phyloP scores from a whole-genome alignment of 805 yeast species.

The Candida manassasensis region DNA sequence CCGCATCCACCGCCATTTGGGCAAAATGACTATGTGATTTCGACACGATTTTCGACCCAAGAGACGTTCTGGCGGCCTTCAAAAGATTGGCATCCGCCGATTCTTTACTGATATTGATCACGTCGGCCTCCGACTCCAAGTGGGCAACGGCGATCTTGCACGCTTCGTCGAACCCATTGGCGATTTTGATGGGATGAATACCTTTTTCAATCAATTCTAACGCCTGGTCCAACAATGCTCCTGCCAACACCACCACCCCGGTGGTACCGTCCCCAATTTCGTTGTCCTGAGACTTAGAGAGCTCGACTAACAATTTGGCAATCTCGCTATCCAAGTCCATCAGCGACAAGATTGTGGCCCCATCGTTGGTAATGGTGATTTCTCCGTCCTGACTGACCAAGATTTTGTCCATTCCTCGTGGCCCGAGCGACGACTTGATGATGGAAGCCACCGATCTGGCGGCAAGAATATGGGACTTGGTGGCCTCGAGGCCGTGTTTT shows the following conservation, averaged over 20 bases:
- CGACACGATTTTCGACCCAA: slow-evolving; percentile 93
- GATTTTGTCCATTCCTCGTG: slow-evolving; percentile 97
- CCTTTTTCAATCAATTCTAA: slow-evolving; percentile 92
- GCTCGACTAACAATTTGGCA: slow-evolving; percentile 90
- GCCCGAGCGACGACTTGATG: slow-evolving; percentile 90
- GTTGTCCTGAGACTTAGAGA: slow-evolving; percentile 93
- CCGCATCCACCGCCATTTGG: slow-evolving; percentile 95
- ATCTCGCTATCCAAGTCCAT: slow-evolving; percentile 96
- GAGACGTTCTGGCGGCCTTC: slow-evolving; percentile 89
- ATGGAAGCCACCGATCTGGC: slow-evolving; percentile 93
- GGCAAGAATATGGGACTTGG: slow-evolving; percentile 83
- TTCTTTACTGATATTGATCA: slow-evolving; percentile 47
- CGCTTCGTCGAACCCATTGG: slow-evolving; percentile 96
- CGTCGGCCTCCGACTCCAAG: slow-evolving; percentile 72
- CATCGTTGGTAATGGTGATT: slow-evolving; percentile 96
- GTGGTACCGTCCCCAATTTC: slow-evolving; percentile 99
- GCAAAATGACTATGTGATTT: slow-evolving; percentile 93
- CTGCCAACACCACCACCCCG: slow-evolving; percentile 95
- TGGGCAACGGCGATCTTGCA: slow-evolving; percentile 83
- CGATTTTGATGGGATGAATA: slow-evolving; percentile 93
- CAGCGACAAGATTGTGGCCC: slow-evolving; percentile 92
- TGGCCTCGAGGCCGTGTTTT: slow-evolving; percentile 45
- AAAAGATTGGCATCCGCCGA: slow-evolving; percentile 55
- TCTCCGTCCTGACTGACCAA: slow-evolving; percentile 95
- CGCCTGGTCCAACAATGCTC: slow-evolving; percentile 92